Evolutionary conservation across 2,329 filamentous ascomycete species (phyloP), one percentile per base, ranked within the genome.

Genomic region (Fusarium redolens): DNA sequence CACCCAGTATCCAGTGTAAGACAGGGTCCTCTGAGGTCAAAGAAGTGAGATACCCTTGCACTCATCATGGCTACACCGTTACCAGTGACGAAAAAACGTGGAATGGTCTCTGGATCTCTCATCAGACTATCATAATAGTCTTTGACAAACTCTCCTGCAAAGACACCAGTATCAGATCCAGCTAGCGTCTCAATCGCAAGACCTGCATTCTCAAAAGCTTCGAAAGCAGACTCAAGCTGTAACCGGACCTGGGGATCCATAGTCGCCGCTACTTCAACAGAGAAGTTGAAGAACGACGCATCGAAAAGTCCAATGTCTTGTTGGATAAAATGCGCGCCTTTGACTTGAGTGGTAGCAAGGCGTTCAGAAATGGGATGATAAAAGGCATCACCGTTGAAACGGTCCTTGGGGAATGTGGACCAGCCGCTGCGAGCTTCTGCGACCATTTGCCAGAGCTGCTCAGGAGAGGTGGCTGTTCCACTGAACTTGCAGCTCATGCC

Each of bases 131-230:
- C 68, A 12, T 55, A 33, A 15, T 59, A 68, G 25, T 71, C 68
- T 10, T 47, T 31, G 8, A 25, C n/a, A 22, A 57, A 65, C 4
- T 22, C n/a, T 13, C 65, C 68, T 0, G 54, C 37, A 15, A 54
- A 71, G 5, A 71, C 65, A 4, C 60, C 52, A 18, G 68, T 71
- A 10, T 68, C 28, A 9, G 68, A 65, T 2, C 68, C 68, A 13
- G 40, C 40, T 2, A 64, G 25, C 1, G 43, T 15, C 4, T 54
- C 48, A 7, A 68, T 11, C 4, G 60, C 28, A n/a, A 61, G 50
- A 11, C 68, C 68, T 33, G 44, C 54, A 43, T 65, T 61, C 8
- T 40, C 33, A 2, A 55, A 18, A 12, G 61, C 51, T 50, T 65
- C 61, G n/a, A 54, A 65, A 10, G 48, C 45, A 18, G 57, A 47